Base-by-base conservation (phyloP, 768 basidiomycete species). In the Phlebiopsis gigantea region DNA sequence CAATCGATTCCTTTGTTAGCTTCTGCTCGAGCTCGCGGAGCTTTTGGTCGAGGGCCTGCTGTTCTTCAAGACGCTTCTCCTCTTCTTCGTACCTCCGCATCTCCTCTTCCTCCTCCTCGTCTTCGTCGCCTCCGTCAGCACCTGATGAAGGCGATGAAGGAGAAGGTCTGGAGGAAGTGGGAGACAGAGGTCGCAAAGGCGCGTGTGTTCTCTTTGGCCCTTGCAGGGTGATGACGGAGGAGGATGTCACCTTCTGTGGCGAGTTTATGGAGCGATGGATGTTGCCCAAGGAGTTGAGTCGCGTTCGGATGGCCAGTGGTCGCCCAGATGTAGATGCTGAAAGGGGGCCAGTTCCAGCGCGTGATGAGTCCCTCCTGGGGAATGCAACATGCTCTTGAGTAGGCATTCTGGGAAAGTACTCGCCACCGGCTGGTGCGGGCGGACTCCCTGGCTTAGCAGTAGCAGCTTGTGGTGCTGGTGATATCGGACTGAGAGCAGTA, bases 1-100 rank as follows among this genome's bases (percentile, higher is more conserved):
- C 90, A 21, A 93, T 66, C 21, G 79, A 73, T 46, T 91, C 89
- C 57, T 77, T 83, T 1, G 85, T 90, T 74, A 93, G 86, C 77
- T 86, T 82, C 52, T 67, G 77, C 65, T 89, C 81, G 19, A 93
- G 73, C 29, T 87, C 81, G 46, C 78, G 76, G 10, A 93, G 75
- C 66, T 89, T 91, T 58, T 77, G 78, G 50, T 83, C 80, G 42
- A 91, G 67, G 0, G 80, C 73, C 51, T 87, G 83, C 61, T 85
- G 83, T 58, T 88, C 83, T 66, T 91, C 88, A 26, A 77, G 76
- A 55, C 71, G 77, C 49, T 84, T 73, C 49, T 88, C 86, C 3
- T 79, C 80, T 63, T 91, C 88, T 61, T 90, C 89, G 62, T 85
- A 84, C 62, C 76, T 82, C 29, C 66, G 73, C 42, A 76, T 71